Evolutionary conservation across 768 basidiomycete genomes (phyloP).

Genomic region (Phaeolepiota aurea): DNA sequence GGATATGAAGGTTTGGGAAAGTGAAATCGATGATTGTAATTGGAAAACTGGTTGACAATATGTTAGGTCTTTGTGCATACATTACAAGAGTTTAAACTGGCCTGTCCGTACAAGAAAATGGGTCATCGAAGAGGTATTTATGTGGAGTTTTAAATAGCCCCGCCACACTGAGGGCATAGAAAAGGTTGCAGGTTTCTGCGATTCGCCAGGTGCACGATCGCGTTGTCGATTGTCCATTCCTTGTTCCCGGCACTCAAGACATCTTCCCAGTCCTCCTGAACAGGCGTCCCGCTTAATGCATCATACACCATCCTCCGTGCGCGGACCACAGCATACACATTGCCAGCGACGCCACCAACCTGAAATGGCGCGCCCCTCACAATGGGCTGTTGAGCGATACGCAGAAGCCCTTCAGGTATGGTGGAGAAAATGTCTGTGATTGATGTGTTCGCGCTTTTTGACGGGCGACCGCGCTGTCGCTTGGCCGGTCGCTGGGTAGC

Average conservation of each 20-base stretch:
- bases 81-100: too few species aligned
- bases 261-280: slow-evolving; percentile 35
- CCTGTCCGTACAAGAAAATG: too few species aligned
- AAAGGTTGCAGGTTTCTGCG: slow-evolving; percentile 18
- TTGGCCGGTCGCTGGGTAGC: slow-evolving; percentile 1
- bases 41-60: too few species aligned
- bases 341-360: slow-evolving; percentile 41
- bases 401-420: slow-evolving; percentile 20
- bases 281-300: slow-evolving; percentile 17
- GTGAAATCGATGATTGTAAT: too few species aligned
- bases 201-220: slow-evolving; percentile 12
- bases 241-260: slow-evolving; percentile 11
- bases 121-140: too few species aligned
- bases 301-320: slow-evolving; percentile 41
- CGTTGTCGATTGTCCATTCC: slow-evolving; percentile 5
- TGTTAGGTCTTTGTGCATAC: too few species aligned
- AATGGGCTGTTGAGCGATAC: slow-evolving; percentile 43
- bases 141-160: slow-evolving; percentile 41
- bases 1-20: too few species aligned
- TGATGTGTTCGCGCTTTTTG: neutral
- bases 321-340: slow-evolving; percentile 33
- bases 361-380: slow-evolving; percentile 31
- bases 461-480: neutral
- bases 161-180: slow-evolving; percentile 33
- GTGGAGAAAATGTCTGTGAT: neutral